Conservation (phyloP, 805 yeast genomes). For the Lipomyces lipofer region DNA sequence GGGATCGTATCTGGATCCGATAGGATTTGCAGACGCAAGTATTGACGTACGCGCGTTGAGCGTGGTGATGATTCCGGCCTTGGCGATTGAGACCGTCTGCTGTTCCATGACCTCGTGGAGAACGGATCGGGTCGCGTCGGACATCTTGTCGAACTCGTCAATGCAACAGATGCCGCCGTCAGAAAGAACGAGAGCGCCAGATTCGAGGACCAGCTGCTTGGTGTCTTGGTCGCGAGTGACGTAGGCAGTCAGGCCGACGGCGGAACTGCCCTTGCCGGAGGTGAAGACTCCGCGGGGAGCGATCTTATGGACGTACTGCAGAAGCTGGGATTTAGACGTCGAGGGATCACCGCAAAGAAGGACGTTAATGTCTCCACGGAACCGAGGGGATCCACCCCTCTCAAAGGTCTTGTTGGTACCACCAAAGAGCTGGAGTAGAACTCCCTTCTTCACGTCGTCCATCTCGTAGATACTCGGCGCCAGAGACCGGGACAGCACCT, state of each 20-base stretch:
- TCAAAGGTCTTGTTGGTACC: conserved; percentile 87
- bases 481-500: conserved; percentile 79
- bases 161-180: conserved; percentile 99
- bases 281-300: conserved; percentile 98
- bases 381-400: conserved; percentile 79
- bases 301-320: conserved; percentile 93
- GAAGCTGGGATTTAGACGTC: conserved; percentile 90
- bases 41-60: conserved; percentile 95
- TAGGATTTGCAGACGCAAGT: conserved; percentile 95
- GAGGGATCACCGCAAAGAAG: conserved; percentile 97
- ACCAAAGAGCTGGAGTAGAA: conserved; percentile 87
- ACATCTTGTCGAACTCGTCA: conserved; percentile 98
- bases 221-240: conserved; percentile 93
- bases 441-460: conserved; percentile 96
- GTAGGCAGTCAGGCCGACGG: conserved; percentile 98
- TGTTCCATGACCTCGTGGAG: conserved; percentile 99
- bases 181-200: conserved; percentile 93
- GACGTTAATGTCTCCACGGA: conserved; percentile 93
- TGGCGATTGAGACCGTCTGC: conserved; percentile 96
- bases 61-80: conserved; percentile 97
- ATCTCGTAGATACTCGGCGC: conserved; percentile 97
- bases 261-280: conserved; percentile 98
- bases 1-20: conserved; percentile 94
- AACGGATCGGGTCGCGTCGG: conserved; percentile 89
- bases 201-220: conserved; percentile 86